phyloP scores from a whole-genome alignment of 371 early-diverging fungal genomes.

The Blakeslea trispora region DNA sequence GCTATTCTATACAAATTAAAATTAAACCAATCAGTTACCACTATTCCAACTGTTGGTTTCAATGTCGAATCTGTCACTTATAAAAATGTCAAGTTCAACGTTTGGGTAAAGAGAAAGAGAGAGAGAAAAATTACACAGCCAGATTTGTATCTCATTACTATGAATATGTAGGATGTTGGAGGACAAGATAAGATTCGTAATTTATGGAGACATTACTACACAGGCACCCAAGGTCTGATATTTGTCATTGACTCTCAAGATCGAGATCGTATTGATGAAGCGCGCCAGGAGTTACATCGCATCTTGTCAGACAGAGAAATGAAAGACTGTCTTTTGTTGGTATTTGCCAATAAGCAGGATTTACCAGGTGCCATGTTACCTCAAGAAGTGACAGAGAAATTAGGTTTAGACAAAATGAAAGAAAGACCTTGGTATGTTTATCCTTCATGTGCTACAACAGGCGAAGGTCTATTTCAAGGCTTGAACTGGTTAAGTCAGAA shows the following conservation, averaged over 20 bases:
- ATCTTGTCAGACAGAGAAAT: slow-evolving; percentile 83
- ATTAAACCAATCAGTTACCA: slow-evolving; percentile 80
- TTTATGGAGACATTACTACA: slow-evolving; percentile 88
- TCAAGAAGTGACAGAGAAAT: slow-evolving; percentile 78
- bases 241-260: slow-evolving; percentile 87
- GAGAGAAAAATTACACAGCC: no score
- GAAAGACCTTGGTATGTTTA: slow-evolving; percentile 85
- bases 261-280: slow-evolving; percentile 83
- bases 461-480: slow-evolving; percentile 87
- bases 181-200: slow-evolving; percentile 91
- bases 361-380: slow-evolving; percentile 77
- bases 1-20: slow-evolving; percentile 91
- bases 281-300: slow-evolving; percentile 78
- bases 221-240: slow-evolving; percentile 84
- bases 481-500: slow-evolving; percentile 88
- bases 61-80: slow-evolving; percentile 87
- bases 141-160: no score
- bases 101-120: slow-evolving; percentile 71
- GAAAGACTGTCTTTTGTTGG: slow-evolving; percentile 77
- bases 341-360: slow-evolving; percentile 91
- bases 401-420: slow-evolving; percentile 75
- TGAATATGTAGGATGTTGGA: slow-evolving; percentile 71
- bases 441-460: slow-evolving; percentile 85
- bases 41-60: slow-evolving; percentile 89
- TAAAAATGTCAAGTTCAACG: slow-evolving; percentile 89